Evolutionary conservation across 225 moss, liverwort and hornwort species (phyloP).

Genomic region (Sphagnum contortum): DNA sequence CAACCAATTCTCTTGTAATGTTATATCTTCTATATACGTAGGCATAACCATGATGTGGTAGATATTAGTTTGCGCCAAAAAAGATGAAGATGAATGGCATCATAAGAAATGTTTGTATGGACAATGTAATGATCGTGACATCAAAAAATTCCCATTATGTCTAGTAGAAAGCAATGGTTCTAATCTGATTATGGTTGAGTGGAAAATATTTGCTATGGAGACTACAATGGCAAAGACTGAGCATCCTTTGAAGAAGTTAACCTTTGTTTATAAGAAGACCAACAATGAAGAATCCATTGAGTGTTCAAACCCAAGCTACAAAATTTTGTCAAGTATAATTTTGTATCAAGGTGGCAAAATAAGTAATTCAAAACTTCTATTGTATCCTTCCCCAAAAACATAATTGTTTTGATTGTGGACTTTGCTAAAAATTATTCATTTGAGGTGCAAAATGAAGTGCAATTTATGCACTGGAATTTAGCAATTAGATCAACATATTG

Average conservation of each 20-base stretch:
- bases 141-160: no score
- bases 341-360: background rate
- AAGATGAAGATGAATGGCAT: no score
- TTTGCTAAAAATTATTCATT: background rate
- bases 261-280: background rate
- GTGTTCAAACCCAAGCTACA: background rate
- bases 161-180: no score
- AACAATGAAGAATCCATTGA: background rate
- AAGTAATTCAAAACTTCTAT: background rate
- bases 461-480: background rate
- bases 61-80: no score
- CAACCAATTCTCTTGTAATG: no score
- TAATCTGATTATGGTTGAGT: no score
- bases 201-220: no score
- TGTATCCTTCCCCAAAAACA: background rate
- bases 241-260: background rate
- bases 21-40: no score
- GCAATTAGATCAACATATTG: background rate
- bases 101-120: no score
- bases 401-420: background rate
- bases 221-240: background rate
- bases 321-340: background rate
- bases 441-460: slow-evolving; percentile 1
- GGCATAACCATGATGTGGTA: no score
- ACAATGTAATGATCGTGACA: no score